Conservation (phyloP, 345 rosid species). For the Mangifera indica region DNA sequence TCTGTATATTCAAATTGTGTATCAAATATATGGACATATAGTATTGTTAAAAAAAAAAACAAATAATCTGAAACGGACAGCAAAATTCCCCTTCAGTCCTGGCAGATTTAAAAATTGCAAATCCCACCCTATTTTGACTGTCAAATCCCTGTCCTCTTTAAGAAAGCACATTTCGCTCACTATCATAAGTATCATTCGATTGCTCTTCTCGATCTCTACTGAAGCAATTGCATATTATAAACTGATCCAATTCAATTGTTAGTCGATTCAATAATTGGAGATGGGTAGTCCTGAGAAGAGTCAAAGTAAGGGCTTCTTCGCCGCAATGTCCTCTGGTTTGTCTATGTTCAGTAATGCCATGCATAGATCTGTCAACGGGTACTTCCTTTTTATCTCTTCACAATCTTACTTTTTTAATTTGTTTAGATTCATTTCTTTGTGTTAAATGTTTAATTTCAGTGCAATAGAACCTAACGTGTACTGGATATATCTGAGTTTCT, state of each 20-base stretch:
- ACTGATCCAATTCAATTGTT: background rate
- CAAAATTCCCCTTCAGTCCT: too few relatives aligned
- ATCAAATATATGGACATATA: too few relatives aligned
- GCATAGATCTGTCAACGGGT: slow-evolving; percentile 74
- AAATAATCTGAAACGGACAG: too few relatives aligned
- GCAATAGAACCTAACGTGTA: background rate
- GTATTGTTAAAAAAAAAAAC: too few relatives aligned
- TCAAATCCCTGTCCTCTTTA: background rate
- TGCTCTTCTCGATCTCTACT: background rate
- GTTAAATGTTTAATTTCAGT: background rate
- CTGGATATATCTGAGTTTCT: background rate
- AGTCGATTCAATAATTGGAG: background rate
- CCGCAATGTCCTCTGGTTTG: slow-evolving; percentile 63
- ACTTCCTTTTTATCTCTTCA: background rate
- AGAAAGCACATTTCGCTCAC: background rate
- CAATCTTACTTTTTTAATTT: background rate
- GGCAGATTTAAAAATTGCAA: background rate
- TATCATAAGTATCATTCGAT: background rate
- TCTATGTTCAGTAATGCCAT: slow-evolving; percentile 65
- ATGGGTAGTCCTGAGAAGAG: slow-evolving; percentile 58
- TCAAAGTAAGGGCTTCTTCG: slow-evolving; percentile 58
- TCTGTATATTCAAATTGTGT: too few relatives aligned
- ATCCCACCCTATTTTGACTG: background rate
- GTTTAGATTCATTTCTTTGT: background rate
- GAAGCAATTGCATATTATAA: background rate